These are phyloP conservation scores for Sordariomycetes sp. DNA, from an alignment of 2,329 filamentous ascomycete species.

Conservation along the genomic window DNA sequence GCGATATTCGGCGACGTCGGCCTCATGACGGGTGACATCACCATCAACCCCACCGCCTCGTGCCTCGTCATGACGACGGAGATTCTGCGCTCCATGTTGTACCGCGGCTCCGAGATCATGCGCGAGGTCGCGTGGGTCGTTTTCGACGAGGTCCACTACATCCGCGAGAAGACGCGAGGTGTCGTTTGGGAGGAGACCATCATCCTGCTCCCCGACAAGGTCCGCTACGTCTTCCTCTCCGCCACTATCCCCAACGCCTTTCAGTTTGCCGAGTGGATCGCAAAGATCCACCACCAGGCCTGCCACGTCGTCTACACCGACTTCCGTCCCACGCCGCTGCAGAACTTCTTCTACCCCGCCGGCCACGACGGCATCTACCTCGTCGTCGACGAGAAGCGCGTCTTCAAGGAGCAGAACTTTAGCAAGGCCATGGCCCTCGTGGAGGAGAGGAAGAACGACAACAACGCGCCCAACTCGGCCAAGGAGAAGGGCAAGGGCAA, in stretches of 20 bases:
- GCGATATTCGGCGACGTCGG: constrained; percentile 94
- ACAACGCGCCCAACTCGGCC: constrained; percentile 45
- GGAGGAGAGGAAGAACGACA: constrained; percentile 73
- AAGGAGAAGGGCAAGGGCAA: constrained; percentile 78
- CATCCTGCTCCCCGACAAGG: constrained; percentile 94
- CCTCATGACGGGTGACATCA: constrained; percentile 97
- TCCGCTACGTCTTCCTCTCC: constrained; percentile 95
- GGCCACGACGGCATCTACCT: constrained; percentile 88
- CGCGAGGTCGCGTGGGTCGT: constrained; percentile 97
- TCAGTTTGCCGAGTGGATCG: constrained; percentile 99
- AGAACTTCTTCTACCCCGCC: constrained; percentile 95
- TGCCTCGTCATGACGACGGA: constrained; percentile 99
- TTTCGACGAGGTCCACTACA: constrained; percentile 97
- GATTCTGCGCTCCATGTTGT: constrained; percentile 97
- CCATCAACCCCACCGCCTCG: constrained; percentile 95
- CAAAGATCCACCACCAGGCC: constrained; percentile 92
- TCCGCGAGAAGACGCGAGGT: constrained; percentile 86
- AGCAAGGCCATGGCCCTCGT: constrained; percentile 89
- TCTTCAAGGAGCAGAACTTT: constrained; percentile 95
- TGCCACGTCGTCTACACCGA: constrained; percentile 99
- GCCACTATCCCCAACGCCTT: constrained; percentile 98
- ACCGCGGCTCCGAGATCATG: constrained; percentile 97
- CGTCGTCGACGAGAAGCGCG: constrained; percentile 91
- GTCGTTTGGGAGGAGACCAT: constrained; percentile 99
- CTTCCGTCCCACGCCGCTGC: constrained; percentile 88